Base-by-base conservation (phyloP, 179 eudicot genomes). In the Heliamphora pulchella region DNA sequence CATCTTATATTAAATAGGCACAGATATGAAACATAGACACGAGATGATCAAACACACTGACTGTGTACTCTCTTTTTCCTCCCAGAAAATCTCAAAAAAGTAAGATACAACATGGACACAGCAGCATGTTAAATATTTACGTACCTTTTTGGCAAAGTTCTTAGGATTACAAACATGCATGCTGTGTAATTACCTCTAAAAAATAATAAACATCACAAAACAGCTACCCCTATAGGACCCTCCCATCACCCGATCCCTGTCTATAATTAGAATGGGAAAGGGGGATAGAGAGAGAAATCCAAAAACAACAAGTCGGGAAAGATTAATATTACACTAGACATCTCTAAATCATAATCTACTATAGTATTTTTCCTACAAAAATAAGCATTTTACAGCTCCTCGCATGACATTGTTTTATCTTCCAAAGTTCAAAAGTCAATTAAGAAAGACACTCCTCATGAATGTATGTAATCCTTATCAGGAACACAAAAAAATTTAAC, bases 161-260 rank as follows among this genome's bases (percentile, higher is more conserved):
- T 31, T 31, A 20, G 68, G n/a, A 58, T 46, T 63, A 46, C 10
- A 22, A 62, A 14, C 47, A 18, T 44, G 50, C 17, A 61, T 10
- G 8, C 64, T 41, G 41, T 51, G 53, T 31, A 48, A 44, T 66
- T 65, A 67, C 58, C 65, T 66, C 75, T 18, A 3, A n/a, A 20
- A 31, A 64, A 55, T 31, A 18, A 47, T 57, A 75, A 67, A 79
- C 18, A 78, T 78, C 59, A n/a, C 41, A 57, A 79, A 51, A 41
- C 44, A n/a, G 4, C 71, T 77, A 76, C 79, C 54, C 44, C 51
- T 76, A 44, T 8, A 64, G 31, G 70, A 77, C 58, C 71, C 71
- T 77, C 48, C 43, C 13, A 76, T 41, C 63, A 53, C 62, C 43
- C 57, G 5, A 55, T 74, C 78, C 18, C 54, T 58, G 78, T 59